Evolutionary conservation across 176 grass and related monocot genomes (phyloP).

Genomic region (Pharus latifolius): DNA sequence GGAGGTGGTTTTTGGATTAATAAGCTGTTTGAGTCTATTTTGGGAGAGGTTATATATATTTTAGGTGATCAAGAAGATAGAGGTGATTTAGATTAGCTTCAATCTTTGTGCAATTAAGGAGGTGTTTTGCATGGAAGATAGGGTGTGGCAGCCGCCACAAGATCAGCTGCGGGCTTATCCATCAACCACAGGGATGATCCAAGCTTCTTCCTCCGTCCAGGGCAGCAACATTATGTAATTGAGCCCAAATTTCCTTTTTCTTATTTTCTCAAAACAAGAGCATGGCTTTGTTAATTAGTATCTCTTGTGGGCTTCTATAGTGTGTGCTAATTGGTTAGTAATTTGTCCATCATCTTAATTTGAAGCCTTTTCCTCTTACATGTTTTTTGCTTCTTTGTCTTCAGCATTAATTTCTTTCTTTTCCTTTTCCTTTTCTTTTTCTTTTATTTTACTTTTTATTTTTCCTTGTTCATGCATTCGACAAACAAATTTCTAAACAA

Average conservation of each 20-base stretch:
- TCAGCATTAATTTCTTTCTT: neutral
- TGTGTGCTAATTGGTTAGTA: too few relatives aligned
- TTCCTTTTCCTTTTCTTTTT: neutral
- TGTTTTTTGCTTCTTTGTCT: neutral
- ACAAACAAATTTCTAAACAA: too few relatives aligned
- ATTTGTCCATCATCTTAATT: too few relatives aligned
- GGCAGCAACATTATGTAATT: conserved; percentile 11
- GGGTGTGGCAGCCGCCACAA: neutral
- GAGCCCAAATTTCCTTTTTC: neutral
- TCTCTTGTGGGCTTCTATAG: too few relatives aligned
- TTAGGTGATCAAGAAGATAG: conserved; percentile 10
- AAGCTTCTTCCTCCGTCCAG: conserved; percentile 35
- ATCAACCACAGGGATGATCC: conserved; percentile 29
- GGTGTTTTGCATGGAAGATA: conserved; percentile 35
- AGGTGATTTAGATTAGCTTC: neutral
- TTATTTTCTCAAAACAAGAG: neutral
- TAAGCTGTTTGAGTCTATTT: conserved; percentile 8
- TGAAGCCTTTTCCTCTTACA: neutral
- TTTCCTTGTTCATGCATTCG: too few relatives aligned
- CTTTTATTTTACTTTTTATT: neutral
- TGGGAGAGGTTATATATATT: neutral
- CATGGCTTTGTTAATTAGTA: too few relatives aligned
- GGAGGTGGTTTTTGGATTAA: conserved; percentile 12
- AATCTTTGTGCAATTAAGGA: neutral
- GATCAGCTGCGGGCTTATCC: conserved; percentile 22